phyloP scores from a whole-genome alignment of 140 eudicot genomes.

The Stevia rebaudiana region DNA sequence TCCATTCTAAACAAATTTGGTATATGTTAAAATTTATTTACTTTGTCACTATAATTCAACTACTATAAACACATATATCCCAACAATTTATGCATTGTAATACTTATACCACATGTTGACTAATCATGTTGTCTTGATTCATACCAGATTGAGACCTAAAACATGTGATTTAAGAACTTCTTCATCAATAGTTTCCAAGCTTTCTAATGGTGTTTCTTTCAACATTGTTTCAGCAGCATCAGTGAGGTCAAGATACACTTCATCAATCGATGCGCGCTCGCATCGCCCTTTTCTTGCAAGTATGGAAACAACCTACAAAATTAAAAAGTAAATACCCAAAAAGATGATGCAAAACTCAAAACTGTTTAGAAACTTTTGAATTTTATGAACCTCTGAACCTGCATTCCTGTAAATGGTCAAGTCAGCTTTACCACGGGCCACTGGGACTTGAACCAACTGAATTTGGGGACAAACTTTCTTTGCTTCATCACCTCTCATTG shows the following conservation, averaged over 20 bases:
- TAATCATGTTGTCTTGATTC: constrained; percentile 2
- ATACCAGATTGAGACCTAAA: constrained; percentile 59
- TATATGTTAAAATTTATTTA: neutral
- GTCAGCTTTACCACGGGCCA: constrained; percentile 96
- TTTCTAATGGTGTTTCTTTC: constrained; percentile 65
- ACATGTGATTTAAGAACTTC: constrained; percentile 86
- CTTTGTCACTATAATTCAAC: neutral
- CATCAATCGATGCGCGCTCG: constrained; percentile 98
- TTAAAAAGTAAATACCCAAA: neutral
- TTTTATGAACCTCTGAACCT: constrained; percentile 73
- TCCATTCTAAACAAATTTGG: constrained; percentile 34
- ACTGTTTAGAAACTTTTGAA: neutral
- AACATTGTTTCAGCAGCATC: constrained; percentile 81
- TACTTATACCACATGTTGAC: neutral
- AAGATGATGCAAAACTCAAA: neutral
- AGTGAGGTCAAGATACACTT: constrained; percentile 91
- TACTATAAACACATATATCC: neutral
- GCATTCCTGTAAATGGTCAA: constrained; percentile 73
- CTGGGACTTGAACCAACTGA: constrained; percentile 87
- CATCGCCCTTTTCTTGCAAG: constrained; percentile 87
- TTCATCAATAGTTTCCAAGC: constrained; percentile 55
- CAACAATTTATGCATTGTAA: neutral
- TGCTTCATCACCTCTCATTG: constrained; percentile 97
- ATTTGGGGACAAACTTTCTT: constrained; percentile 80
- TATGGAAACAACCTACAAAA: constrained; percentile 74